Percentiles rank a stretch among this genome's conserved stretches.
phyloP scores from a whole-genome alignment of 192 early-diverging fungal genomes.

The Phycomyces nitens region DNA sequence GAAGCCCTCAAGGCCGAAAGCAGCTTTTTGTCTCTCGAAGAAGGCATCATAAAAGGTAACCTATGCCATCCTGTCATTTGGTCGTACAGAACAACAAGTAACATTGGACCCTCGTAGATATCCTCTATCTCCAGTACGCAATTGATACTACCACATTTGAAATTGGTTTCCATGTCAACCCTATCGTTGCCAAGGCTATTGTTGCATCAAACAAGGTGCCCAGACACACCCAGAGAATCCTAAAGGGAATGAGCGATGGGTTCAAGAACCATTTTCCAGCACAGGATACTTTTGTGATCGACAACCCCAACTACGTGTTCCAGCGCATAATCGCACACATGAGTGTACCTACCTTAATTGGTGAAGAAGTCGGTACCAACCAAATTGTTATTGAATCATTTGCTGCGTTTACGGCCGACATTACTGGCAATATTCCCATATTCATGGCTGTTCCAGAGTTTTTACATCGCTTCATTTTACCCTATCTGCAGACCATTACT shows the following conservation, averaged over 20 bases:
- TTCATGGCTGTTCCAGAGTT: conserved; percentile 16
- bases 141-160: conserved; percentile 11
- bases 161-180: conserved; percentile 24
- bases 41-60: conserved; percentile 7
- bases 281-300: background rate
- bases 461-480: conserved; percentile 10
- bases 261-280: background rate
- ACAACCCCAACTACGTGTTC: conserved; percentile 1
- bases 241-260: conserved; percentile 5
- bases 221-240: conserved; percentile 6
- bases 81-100: no score
- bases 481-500: conserved; percentile 12
- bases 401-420: conserved; percentile 25
- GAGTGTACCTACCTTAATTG: conserved; percentile 24
- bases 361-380: conserved; percentile 19
- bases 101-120: no score
- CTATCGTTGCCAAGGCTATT: conserved; percentile 7
- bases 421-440: conserved; percentile 15
- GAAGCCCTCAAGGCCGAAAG: conserved; percentile 20
- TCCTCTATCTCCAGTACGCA: conserved; percentile 22
- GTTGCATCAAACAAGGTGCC: conserved; percentile 9
- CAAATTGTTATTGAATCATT: conserved; percentile 20
- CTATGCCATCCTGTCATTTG: background rate
- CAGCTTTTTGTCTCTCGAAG: conserved; percentile 12
- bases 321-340: conserved; percentile 27